Base-by-base conservation (phyloP, 1,284 basidiomycete genomes). In the Cryptococcus wingfieldii region DNA sequence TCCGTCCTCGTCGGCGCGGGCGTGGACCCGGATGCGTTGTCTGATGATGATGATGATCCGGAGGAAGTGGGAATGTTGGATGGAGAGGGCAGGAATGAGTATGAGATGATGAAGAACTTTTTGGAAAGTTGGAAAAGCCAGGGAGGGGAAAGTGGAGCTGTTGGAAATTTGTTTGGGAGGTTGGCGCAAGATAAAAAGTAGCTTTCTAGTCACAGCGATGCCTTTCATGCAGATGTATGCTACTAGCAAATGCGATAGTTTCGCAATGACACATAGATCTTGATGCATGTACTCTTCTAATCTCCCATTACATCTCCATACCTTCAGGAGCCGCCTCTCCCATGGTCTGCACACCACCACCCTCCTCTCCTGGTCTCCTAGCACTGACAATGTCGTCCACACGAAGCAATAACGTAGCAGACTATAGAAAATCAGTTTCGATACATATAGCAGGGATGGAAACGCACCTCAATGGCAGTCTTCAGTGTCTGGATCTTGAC, bases 401-500 rank as follows among this genome's bases (percentile, higher is more conserved):
- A 38, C 94, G 86, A 14, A 98, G 82, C 12, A 97, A 80, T 78
- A 98, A 86, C 14, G 91, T 89, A 0, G 95, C 89, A 42, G 88
- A 89, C 86, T 86, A 61, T 13, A 23, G 14, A 54, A 31, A 41
- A 38, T 61, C 57, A 61, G 56, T 53, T 53, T 47, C 13, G 28
- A 14, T 47, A 8, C 31, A 34, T 2, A 34, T 10, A 38, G 5
- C 9, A 16, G 16, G 23, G 13, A n/a, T 19, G 18, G 28, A 31
- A 27, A 62, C 69, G 62, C 59, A 85, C 87, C 83, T 98, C 93
- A 65, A 98, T 88, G 16, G 95, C 94, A 10, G 95, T 98, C 83
- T 98, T 98, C 71, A 97, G 80, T 18, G 88, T 98, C 82, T 98
- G 95, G 50, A 96, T 88, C 87, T 98, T 98, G 69, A 99, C 94